phyloP scores from a whole-genome alignment of 116 monocot genomes.

The Dioscorea cayenensis region DNA sequence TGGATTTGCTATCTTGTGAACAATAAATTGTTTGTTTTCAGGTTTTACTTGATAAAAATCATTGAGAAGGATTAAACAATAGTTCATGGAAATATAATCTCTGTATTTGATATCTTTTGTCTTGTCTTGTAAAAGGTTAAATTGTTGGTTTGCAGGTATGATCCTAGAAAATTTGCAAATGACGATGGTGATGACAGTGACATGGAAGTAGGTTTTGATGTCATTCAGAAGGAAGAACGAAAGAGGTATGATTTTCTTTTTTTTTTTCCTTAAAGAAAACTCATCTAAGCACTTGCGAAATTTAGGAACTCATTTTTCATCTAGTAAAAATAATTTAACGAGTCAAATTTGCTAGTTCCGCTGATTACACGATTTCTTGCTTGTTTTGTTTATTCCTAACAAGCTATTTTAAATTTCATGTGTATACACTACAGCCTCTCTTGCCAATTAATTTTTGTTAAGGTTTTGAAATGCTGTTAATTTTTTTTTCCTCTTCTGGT shows the following conservation, averaged over 20 bases:
- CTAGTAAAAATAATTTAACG: background rate
- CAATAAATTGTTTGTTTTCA: too few species aligned
- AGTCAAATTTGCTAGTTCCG: background rate
- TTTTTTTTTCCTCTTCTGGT: too few species aligned
- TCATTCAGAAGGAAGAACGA: slow-evolving; percentile 62
- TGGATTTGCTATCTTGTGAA: too few species aligned
- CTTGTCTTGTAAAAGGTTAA: background rate
- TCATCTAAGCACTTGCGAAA: too few species aligned
- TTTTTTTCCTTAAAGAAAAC: background rate
- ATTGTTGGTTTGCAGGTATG: slow-evolving; percentile 48
- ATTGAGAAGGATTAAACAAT: background rate
- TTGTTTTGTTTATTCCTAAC: background rate
- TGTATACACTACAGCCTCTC: too few species aligned
- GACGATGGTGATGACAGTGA: slow-evolving; percentile 71
- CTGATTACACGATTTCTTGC: background rate
- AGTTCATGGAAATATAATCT: background rate
- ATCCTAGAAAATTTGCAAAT: slow-evolving; percentile 55
- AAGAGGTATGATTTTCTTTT: slow-evolving; percentile 39
- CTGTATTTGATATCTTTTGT: background rate
- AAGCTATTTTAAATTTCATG: background rate
- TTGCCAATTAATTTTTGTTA: too few species aligned
- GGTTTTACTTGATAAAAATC: too few species aligned
- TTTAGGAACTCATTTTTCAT: background rate
- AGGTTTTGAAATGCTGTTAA: too few species aligned
- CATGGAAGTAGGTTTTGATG: slow-evolving; percentile 90